Evolutionary conservation across 2,329 filamentous ascomycete genomes (phyloP), one percentile per base, ranked within the genome.

Genomic region (Cladosporium sphaerospermum): DNA sequence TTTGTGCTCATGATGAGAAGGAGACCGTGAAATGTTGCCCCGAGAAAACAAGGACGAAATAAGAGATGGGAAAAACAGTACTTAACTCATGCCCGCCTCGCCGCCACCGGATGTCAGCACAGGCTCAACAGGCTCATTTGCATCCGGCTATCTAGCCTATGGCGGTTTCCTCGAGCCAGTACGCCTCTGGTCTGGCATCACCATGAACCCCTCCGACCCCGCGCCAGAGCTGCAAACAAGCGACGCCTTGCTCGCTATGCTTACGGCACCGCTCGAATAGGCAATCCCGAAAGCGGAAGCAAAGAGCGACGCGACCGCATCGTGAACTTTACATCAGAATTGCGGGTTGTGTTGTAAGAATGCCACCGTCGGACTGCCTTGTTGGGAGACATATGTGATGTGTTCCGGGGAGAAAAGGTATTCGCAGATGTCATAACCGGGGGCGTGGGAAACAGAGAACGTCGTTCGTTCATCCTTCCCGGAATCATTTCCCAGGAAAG

Each of bases 1-100:
- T 79, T 80, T 23, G 73, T 71, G 33, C 75, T 78, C 77, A 79
- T 79, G 42, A 36, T 68, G 40, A 36, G 34, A 39, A 51, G 9
- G 18, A 33, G 37, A 44, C 6, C 3, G 16, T 33, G 33, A 47
- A 32, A 7, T 28, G 16, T 39, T 39, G n/a, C n/a, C 9, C 36
- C 16, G 16, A 11, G 36, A 39, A 14, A 39, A 14, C 36, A 39
- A 14, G n/a, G 36, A 39, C 13, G n/a, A 14, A n/a, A 14, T 10
- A 11, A 39, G 36, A 9, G 10, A 42, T 18, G 40, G 34, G 18
- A 44, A 51, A 14, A 36, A 7, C 36, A 32, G 18, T 51, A 51
- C 48, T 51, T 44, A 39, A 37, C 48, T 13, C 31, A 13, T 14
- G n/a, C 18, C 18, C 16, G 14, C 4, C 10, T 41, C 34, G 14